Percentiles rank a stretch among this genome's conserved stretches.
Conservation (phyloP, 805 yeast genomes). For the Yarrowia osloensis region DNA sequence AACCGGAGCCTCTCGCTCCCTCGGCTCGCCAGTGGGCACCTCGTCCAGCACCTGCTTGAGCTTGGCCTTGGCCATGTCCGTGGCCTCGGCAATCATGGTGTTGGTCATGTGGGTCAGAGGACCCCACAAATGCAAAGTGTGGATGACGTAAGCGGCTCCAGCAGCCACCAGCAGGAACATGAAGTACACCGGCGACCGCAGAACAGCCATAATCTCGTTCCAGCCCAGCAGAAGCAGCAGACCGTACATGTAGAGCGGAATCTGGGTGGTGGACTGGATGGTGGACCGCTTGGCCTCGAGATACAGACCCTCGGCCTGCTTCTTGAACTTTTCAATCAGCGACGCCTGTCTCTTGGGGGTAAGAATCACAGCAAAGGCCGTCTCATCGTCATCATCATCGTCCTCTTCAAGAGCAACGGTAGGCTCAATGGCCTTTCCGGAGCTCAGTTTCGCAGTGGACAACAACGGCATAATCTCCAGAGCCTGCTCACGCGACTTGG, state of each 20-base stretch:
- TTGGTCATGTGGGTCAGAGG: slow-evolving; percentile 67
- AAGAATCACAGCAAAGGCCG: slow-evolving; percentile 57
- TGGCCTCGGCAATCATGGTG: slow-evolving; percentile 58
- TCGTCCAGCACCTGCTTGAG: slow-evolving; percentile 57
- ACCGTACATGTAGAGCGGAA: slow-evolving; percentile 81
- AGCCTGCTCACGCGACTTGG: slow-evolving; percentile 60
- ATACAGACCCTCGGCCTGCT: slow-evolving; percentile 74
- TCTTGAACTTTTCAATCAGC: slow-evolving; percentile 61
- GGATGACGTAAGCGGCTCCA: slow-evolving; percentile 66
- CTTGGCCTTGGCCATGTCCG: slow-evolving; percentile 59
- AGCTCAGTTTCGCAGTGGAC: slow-evolving; percentile 51
- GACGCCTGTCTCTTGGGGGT: slow-evolving; percentile 57
- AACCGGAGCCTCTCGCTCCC: not conserved
- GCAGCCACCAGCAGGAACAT: slow-evolving; percentile 54
- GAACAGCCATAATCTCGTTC: slow-evolving; percentile 89
- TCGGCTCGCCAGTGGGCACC: not conserved
- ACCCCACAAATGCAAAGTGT: slow-evolving; percentile 69
- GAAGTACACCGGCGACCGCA: slow-evolving; percentile 83
- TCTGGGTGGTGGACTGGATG: slow-evolving; percentile 70
- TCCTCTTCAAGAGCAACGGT: slow-evolving; percentile 51
- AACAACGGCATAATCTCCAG: slow-evolving; percentile 59
- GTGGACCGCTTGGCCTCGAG: slow-evolving; percentile 88
- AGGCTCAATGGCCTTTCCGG: slow-evolving; percentile 61
- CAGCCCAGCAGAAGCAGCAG: slow-evolving; percentile 80
- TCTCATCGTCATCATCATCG: slow-evolving; percentile 43